A percentile compares a stretch with the other conserved stretches of the same genome.
Evolutionary conservation across 306 rosid genomes (phyloP).

Genomic region (Lupinus albus): DNA sequence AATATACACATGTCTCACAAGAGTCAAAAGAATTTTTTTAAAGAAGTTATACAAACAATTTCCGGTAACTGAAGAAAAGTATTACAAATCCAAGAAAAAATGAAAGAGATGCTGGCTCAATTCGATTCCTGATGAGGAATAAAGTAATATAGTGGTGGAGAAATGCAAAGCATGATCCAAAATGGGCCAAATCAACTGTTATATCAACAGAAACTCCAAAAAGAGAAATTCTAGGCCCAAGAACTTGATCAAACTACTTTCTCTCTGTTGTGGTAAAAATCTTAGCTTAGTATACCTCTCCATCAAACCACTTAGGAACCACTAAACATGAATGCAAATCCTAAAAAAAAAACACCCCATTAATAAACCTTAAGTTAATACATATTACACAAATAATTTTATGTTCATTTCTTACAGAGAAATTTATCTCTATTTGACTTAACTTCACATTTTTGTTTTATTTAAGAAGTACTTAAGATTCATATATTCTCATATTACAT

Average conservation of each 20-base stretch:
- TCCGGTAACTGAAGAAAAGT: neutral
- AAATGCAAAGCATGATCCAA: neutral
- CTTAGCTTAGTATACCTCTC: slow-evolving; percentile 44
- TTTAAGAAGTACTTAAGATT: too few relatives aligned
- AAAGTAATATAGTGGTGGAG: neutral
- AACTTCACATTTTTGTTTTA: too few relatives aligned
- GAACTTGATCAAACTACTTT: slow-evolving; percentile 63
- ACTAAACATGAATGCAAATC: slow-evolving; percentile 55
- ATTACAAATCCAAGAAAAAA: slow-evolving; percentile 21
- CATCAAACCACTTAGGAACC: slow-evolving; percentile 63
- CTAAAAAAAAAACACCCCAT: slow-evolving; percentile 52
- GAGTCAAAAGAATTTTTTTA: slow-evolving; percentile 11
- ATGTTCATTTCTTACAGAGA: neutral
- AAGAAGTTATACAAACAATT: slow-evolving; percentile 33
- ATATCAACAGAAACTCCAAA: slow-evolving; percentile 80
- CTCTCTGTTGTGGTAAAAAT: slow-evolving; percentile 21
- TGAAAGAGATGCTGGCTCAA: slow-evolving; percentile 8
- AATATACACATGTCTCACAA: slow-evolving; percentile 25
- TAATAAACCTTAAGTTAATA: neutral
- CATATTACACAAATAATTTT: neutral
- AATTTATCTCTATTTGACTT: too few relatives aligned
- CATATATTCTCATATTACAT: too few relatives aligned
- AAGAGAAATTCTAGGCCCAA: slow-evolving; percentile 65
- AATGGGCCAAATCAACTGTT: slow-evolving; percentile 47
- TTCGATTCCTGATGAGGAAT: neutral